Base-by-base conservation (phyloP, 2,329 filamentous ascomycete genomes). In the Dothideomycetidae sp. region DNA sequence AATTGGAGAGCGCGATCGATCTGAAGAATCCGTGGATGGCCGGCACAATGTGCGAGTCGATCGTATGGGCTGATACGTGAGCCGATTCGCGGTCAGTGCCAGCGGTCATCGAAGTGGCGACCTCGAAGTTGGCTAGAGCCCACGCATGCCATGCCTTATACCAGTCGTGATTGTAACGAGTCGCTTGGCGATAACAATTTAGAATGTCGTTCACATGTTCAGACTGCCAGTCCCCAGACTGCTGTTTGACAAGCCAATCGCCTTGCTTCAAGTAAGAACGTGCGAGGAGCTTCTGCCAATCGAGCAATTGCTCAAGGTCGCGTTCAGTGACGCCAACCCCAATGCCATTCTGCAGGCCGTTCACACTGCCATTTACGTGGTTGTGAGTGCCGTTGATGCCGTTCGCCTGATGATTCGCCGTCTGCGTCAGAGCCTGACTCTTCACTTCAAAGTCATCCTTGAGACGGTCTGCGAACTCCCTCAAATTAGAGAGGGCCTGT, bases 71-170 rank as follows among this genome's bases (percentile, higher is more conserved):
- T 40, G 80, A 79, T 28, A 75, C 61, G 40, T 67, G 61, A 17
- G 66, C 61, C 11, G 60, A 63, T 43, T 73, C 69, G 31, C 72
- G 68, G 45, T 80, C 80, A 11, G 69, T 69, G 40, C 75, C 71
- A 14, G 78, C 70, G 5, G 78, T 73, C 40, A 90, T 65, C 0
- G 80, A 75, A 49, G 90, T 93, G 26, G 96, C 86, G 40, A 98
- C 90, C 60, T 99, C 88, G 51, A 98, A 99, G 58, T 98, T 99
- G 37, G 90, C 88, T 44, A 98, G 62, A 9, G 90, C 92, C 88
- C 90, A 99, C 0, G 90, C 82, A 59, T 99, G 90, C 90, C 90
- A 99, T 5, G 92, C 90, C 61, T 98, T 99, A 65, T 98, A 98
- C 75, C 88, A 98, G 43, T 79, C 77, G 21, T 84, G 79, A 55